Percentiles rank a stretch among this genome's conserved stretches.
Conservation (phyloP, 257 asterid genomes). For the Solanum sejunctum region DNA sequence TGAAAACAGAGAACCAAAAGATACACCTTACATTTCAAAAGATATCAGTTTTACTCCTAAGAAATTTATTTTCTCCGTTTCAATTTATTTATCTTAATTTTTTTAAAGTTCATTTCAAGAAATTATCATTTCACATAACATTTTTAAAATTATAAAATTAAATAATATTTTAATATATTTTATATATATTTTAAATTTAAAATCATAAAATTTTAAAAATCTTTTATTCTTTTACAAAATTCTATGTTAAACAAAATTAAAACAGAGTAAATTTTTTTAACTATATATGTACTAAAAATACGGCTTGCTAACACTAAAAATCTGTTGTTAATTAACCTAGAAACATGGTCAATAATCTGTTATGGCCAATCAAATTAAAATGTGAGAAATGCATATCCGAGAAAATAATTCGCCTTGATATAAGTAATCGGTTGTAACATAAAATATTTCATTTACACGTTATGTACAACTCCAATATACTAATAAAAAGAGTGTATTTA, state of each 20-base stretch:
- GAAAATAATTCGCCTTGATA: neutral
- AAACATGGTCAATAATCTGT: neutral
- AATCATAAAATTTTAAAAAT: accelerated
- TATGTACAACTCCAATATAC: neutral
- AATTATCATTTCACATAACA: no score
- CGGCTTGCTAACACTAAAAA: neutral
- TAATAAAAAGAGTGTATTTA: neutral
- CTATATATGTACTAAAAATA: neutral
- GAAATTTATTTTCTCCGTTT: neutral
- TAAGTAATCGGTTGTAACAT: neutral
- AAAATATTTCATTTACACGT: neutral
- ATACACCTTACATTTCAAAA: neutral
- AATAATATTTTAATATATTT: neutral
- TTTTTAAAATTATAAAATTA: neutral
- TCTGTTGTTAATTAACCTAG: neutral
- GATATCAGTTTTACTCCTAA: neutral
- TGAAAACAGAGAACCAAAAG: neutral
- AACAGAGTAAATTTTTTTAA: neutral
- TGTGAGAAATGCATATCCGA: neutral
- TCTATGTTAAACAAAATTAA: neutral
- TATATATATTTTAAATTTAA: neutral
- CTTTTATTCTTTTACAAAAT: neutral
- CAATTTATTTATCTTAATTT: neutral
- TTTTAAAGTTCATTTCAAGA: no score
- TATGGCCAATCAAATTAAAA: neutral